These are phyloP conservation scores for Zizania latifolia DNA, from an alignment of 176 grass and related monocot species.

Conservation along the genomic window DNA sequence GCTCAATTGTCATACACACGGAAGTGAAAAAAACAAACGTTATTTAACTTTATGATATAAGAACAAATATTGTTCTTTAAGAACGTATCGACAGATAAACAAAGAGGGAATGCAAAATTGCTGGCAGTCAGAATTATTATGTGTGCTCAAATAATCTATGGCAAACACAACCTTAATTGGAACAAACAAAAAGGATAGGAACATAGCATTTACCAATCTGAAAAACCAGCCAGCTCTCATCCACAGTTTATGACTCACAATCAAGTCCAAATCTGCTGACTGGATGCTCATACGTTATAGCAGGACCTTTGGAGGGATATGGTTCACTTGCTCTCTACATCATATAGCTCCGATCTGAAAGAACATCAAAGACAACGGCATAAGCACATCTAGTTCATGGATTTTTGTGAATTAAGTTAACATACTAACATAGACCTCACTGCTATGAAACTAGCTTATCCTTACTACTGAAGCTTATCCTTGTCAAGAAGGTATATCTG, in stretches of 20 bases:
- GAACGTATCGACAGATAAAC: not conserved
- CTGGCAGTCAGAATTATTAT: conserved; percentile 33
- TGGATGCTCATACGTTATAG: not conserved
- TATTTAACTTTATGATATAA: too few relatives aligned
- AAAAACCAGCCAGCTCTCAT: conserved; percentile 11
- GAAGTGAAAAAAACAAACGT: too few relatives aligned
- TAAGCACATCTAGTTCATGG: not conserved
- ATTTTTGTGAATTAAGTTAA: not conserved
- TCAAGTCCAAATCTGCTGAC: conserved; percentile 1
- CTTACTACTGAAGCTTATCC: not conserved
- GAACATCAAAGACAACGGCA: not conserved
- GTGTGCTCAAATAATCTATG: not conserved
- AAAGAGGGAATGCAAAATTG: not conserved
- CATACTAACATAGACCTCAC: not conserved
- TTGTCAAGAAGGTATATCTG: not conserved
- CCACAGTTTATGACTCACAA: not conserved
- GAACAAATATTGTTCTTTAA: too few relatives aligned
- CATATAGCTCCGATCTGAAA: conserved; percentile 59
- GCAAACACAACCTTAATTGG: not conserved
- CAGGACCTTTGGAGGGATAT: not conserved
- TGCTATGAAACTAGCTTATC: not conserved
- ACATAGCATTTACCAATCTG: conserved; percentile 1
- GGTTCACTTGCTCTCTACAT: conserved; percentile 50
- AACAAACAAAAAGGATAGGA: conserved; percentile 10
- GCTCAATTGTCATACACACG: too few relatives aligned